These are phyloP conservation scores for Oxytropis ochrocephala DNA, from an alignment of 306 rosid genomes.

Conservation along the genomic window DNA sequence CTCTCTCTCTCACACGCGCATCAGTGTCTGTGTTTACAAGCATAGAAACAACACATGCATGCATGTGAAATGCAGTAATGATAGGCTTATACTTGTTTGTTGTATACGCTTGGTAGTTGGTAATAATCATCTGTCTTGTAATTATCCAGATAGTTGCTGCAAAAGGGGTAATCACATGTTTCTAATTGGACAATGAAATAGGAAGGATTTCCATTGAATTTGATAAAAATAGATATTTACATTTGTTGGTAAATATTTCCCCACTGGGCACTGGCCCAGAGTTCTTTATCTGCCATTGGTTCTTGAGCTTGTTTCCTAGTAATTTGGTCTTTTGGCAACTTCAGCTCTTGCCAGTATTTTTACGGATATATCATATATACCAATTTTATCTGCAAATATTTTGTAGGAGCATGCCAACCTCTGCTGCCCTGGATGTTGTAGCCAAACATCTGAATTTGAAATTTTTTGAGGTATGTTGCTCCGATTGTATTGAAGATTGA, in stretches of 20 bases:
- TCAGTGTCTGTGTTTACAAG: background rate
- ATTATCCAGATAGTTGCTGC: background rate
- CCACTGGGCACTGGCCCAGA: background rate
- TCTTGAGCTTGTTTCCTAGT: slow-evolving; percentile 11
- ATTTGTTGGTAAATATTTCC: background rate
- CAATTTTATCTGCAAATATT: slow-evolving; percentile 6
- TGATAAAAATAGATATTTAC: background rate
- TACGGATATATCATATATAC: background rate
- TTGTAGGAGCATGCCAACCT: slow-evolving; percentile 99
- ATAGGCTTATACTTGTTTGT: background rate
- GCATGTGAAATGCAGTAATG: slow-evolving; percentile 7
- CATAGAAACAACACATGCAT: background rate
- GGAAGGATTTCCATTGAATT: slow-evolving; percentile 1
- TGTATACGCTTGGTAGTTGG: slow-evolving; percentile 3
- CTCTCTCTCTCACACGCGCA: background rate
- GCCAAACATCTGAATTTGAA: slow-evolving; percentile 88
- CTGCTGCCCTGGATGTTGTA: slow-evolving; percentile 99
- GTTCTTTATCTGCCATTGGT: background rate
- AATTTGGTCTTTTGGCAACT: background rate
- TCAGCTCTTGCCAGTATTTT: background rate
- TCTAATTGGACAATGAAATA: slow-evolving; percentile 7
- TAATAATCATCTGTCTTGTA: background rate
- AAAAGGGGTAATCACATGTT: background rate
- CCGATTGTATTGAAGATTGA: background rate
- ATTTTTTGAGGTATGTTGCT: slow-evolving; percentile 78